Base-by-base conservation (phyloP, 1,284 basidiomycete species). In the Cerrena zonata region DNA sequence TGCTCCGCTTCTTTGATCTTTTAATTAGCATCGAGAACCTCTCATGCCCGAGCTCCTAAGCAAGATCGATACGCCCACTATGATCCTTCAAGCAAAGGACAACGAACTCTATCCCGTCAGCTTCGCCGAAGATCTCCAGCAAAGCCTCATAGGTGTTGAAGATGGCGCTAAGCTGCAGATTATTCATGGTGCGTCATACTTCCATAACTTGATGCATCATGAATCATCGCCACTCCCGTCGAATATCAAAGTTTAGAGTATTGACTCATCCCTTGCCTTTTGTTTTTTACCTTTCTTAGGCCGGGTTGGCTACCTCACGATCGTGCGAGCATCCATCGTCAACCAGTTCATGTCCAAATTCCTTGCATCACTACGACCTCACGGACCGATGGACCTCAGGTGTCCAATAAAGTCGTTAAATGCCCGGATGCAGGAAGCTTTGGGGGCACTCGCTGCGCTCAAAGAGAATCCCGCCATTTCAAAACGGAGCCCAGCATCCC, bases 321-420 rank as follows among this genome's bases (percentile, higher is more conserved):
- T 84, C 21, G 59, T 77, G 21, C 74, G 71, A 37, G 77, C 83
- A 2, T 85, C 83, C 23, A 75, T 86, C 47, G 76, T 80, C 15
- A 86, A 86, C 61, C 80, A 80, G 48, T 77, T 79, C 3, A 77
- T 86, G 56, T 58, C 68, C 47, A 80, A 78, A 56, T 89, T 88
- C 63, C 65, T 89, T 10, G 52, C 72, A 1, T 22, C 18, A 22
- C 24, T 48, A 13, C n/a, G 11, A 38, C n/a, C 12, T n/a, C 47
- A 36, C 13, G 23, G 19, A 5, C 21, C 36, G n/a, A 3, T 2
- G 19, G 30, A 34, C 15, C 7, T 7, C 7, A n/a, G n/a, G n/a
- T 34, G 30, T 34, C 7, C 30, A 7, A 15, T 15, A 15, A 7
- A 7, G 15, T 42, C 47, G 4, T 62, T 69, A 1, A 50, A 58